Conservation (phyloP, 163 green algal species). For the Chloromonas sp. region DNA sequence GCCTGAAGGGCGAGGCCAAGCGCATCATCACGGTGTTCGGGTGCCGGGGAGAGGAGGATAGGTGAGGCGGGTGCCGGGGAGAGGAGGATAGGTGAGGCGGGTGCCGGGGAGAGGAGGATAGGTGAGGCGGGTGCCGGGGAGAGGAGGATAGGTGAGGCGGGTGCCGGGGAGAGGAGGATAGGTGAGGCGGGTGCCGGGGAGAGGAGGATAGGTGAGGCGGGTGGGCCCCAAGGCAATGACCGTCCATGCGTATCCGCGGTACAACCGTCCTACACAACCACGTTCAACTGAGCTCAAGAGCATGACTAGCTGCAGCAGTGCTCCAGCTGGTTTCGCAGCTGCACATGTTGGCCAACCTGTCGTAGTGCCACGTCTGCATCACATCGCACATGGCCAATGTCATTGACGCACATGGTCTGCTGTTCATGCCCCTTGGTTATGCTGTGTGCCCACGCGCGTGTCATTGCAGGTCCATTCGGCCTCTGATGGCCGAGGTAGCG, state of each 20-base stretch:
- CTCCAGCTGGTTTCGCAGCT: too few relatives aligned
- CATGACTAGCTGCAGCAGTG: too few relatives aligned
- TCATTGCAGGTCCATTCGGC: constrained; percentile 40
- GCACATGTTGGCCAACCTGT: too few relatives aligned
- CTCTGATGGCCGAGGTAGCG: constrained; percentile 76
- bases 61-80: background rate
- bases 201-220: background rate
- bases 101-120: background rate
- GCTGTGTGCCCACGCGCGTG: too few relatives aligned
- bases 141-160: constrained; percentile 16
- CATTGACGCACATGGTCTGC: too few relatives aligned
- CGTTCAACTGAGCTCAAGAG: too few relatives aligned
- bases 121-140: background rate
- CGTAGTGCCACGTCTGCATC: too few relatives aligned
- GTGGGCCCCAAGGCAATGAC: too few relatives aligned
- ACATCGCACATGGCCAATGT: too few relatives aligned
- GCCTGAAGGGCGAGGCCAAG: constrained; percentile 23
- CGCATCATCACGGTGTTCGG: constrained; percentile 71
- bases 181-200: background rate
- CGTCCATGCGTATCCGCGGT: too few relatives aligned
- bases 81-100: background rate
- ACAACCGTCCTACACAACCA: too few relatives aligned
- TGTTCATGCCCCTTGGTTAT: too few relatives aligned
- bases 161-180: constrained; percentile 33
- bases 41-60: constrained; percentile 45